Evolutionary conservation across 2,329 filamentous ascomycete species (phyloP).

Genomic region (Cadophora sp.): DNA sequence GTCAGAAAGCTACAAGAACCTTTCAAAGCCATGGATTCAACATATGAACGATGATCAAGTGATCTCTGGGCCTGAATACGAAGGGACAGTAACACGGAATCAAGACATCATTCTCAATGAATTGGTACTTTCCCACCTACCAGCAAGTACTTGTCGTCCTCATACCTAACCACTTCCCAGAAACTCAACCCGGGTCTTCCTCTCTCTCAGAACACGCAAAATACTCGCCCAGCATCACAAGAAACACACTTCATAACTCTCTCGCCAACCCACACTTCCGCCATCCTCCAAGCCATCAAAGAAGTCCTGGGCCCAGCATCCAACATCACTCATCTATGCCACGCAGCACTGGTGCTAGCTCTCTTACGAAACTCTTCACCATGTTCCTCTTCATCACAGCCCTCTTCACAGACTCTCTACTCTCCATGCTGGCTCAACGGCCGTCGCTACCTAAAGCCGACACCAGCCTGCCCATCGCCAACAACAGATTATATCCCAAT

Average conservation of each 20-base stretch:
- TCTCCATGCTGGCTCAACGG: conserved; percentile 38
- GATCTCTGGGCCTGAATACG: conserved; percentile 24
- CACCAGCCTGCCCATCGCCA: not conserved
- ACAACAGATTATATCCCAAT: conserved; percentile 28
- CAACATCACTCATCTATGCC: conserved; percentile 32
- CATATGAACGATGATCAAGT: conserved; percentile 29
- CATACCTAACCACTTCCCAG: conserved; percentile 17
- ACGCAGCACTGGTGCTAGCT: conserved; percentile 31
- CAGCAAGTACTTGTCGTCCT: not conserved
- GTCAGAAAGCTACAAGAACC: conserved; percentile 27
- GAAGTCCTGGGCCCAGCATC: conserved; percentile 11
- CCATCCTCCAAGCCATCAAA: conserved; percentile 27
- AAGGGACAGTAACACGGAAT: conserved; percentile 20
- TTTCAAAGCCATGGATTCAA: conserved; percentile 34
- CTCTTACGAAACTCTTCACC: conserved; percentile 17
- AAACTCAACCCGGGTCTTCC: conserved; percentile 29
- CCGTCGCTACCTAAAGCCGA: conserved; percentile 29
- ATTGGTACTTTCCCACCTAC: conserved; percentile 21
- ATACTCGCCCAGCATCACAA: conserved; percentile 20
- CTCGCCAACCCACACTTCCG: conserved; percentile 6
- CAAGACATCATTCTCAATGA: conserved; percentile 24
- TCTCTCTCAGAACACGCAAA: not conserved
- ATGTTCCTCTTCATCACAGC: not conserved
- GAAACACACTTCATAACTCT: conserved; percentile 29
- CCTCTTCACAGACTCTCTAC: conserved; percentile 20